Percentiles rank a stretch among this genome's conserved stretches.
Evolutionary conservation across 2,329 filamentous ascomycete species (phyloP).

Genomic region (Madurella fahalii): DNA sequence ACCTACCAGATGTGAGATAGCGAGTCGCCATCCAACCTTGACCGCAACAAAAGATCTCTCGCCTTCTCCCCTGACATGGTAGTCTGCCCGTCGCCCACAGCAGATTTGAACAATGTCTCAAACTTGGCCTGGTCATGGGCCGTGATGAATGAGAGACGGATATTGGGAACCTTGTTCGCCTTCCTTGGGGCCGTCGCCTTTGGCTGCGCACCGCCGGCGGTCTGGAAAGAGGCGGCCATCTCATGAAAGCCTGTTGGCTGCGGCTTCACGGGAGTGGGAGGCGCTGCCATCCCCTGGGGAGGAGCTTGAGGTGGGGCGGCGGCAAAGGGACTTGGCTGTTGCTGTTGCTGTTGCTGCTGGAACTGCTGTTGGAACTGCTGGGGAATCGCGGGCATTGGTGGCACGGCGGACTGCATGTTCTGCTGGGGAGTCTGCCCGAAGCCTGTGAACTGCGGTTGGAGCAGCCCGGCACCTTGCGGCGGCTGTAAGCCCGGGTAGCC

Average conservation of each 20-base stretch:
- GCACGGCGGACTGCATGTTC: constrained; percentile 56
- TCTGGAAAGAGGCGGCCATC: constrained; percentile 64
- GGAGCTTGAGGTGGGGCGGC: constrained; percentile 49
- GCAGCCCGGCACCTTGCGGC: constrained; percentile 41
- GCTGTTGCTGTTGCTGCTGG: constrained; percentile 44
- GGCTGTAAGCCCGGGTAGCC: constrained; percentile 48
- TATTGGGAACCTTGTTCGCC: constrained; percentile 81
- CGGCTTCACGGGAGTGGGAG: constrained; percentile 60
- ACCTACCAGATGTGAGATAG: constrained; percentile 86
- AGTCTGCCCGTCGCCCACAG: constrained; percentile 76
- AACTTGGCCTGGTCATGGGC: constrained; percentile 94
- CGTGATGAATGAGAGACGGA: constrained; percentile 92
- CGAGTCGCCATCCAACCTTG: constrained; percentile 79
- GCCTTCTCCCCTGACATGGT: constrained; percentile 92
- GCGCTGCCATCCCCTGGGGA: constrained; percentile 37
- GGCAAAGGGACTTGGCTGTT: constrained; percentile 52
- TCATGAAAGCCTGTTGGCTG: constrained; percentile 62
- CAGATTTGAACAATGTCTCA: constrained; percentile 94
- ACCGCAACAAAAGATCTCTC: constrained; percentile 81
- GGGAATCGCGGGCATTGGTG: constrained; percentile 57
- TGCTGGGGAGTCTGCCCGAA: constrained; percentile 54
- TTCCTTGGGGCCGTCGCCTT: constrained; percentile 48
- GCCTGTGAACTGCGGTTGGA: constrained; percentile 67
- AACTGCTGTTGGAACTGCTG: constrained; percentile 58
- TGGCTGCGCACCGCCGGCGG: constrained; percentile 42